Evolutionary conservation across 306 rosid species (phyloP), one percentile per base, ranked within the genome.

Genomic region (Astragalus membranaceus): DNA sequence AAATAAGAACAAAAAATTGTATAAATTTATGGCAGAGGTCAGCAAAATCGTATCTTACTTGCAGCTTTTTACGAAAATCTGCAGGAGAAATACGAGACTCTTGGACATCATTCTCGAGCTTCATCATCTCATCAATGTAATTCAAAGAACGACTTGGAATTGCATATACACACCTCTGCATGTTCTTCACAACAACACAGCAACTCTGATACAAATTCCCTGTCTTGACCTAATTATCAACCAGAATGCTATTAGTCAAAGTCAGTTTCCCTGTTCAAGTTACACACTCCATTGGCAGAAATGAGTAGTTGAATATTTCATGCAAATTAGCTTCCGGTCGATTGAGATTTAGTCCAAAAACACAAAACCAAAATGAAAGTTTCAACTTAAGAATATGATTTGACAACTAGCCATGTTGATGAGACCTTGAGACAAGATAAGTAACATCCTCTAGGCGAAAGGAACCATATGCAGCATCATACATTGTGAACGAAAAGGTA

Each of bases 141-240:
- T 77, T 79, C 52, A 79, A 47, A 42, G 89, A 79, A 62, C 64
- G 69, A 54, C 70, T 75, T 65, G 97, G 99, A 80, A 94, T 76
- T 36, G 99, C 97, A 75, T 85, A 94, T 58, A 91, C 80, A 67
- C 99, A 87, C 80, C 99, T 88, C 64, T 91, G 86, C 87, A 87
- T 82, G 84, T 85, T 91, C 89, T 91, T 89, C 56, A 88, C 95
- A 58, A 94, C 88, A 65, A 82, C 87, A 74, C 96, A 90, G 83
- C 99, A 94, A 77, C 99, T 94, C 64, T 87, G 96, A 83, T 85
- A 87, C 17, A 81, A 56, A 66, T 62, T 72, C 79, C 99, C 97
- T 53, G 88, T 74, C 79, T 84, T 94, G 63, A 91, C 97, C 99
- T 94, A 68, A 32, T 58, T 83, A 44, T 67, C 75, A 80, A 68